Conservation (phyloP, 2,329 filamentous ascomycete species). For the Didymella exigua region DNA sequence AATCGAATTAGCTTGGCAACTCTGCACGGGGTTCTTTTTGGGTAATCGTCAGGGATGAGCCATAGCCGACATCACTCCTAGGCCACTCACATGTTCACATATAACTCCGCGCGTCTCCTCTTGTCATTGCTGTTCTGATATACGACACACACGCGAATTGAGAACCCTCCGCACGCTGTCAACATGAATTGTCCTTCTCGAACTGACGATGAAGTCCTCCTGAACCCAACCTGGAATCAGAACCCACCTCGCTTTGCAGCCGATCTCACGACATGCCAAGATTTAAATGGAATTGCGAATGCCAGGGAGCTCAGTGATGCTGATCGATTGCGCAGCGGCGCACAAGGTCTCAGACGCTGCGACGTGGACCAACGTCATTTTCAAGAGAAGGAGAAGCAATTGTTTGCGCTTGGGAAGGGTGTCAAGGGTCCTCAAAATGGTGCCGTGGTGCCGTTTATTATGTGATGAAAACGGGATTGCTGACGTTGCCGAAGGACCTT, state of each 20-base stretch:
- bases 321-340: conserved; percentile 22
- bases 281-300: conserved; percentile 40
- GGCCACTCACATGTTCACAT: conserved; percentile 23
- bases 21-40: conserved; percentile 22
- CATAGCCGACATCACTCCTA: conserved; percentile 24
- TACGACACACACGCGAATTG: not conserved
- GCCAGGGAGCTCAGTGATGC: conserved; percentile 38
- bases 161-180: not conserved
- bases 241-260: conserved; percentile 38
- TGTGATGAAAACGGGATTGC: conserved; percentile 7
- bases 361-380: conserved; percentile 22
- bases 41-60: conserved; percentile 24
- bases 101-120: conserved; percentile 18
- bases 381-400: conserved; percentile 27
- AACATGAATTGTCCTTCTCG: conserved; percentile 42
- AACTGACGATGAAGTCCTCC: conserved; percentile 34
- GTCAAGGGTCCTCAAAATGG: conserved; percentile 32
- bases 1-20: conserved; percentile 22
- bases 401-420: conserved; percentile 27
- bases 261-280: conserved; percentile 40
- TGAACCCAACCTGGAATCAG: conserved; percentile 40
- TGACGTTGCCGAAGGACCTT: conserved; percentile 32
- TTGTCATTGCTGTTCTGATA: conserved; percentile 21
- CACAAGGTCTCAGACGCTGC: conserved; percentile 19
- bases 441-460: conserved; percentile 9